A percentile compares a stretch with the other conserved stretches of the same genome.
phyloP scores from a whole-genome alignment of 2,329 filamentous ascomycete genomes.

The Fusarium sp. region DNA sequence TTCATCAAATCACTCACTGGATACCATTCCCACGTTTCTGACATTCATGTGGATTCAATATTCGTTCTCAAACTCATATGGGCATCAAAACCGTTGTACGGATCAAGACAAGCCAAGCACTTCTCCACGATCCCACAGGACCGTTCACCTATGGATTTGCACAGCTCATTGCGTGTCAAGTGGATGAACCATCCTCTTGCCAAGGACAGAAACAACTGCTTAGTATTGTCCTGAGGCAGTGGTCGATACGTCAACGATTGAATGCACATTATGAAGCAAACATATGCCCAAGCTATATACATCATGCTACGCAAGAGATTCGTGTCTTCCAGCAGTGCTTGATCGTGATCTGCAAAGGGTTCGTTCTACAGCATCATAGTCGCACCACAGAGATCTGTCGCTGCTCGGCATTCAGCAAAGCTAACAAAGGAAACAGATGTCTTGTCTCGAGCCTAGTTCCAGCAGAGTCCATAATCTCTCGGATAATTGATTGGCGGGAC shows the following conservation, averaged over 20 bases:
- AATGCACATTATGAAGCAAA: slow-evolving; percentile 61
- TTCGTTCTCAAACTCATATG: slow-evolving; percentile 36
- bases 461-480: not conserved
- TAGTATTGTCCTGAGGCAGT: not conserved
- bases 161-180: slow-evolving; percentile 24
- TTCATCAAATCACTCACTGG: too few species aligned
- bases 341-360: slow-evolving; percentile 63
- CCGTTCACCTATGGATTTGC: slow-evolving; percentile 45
- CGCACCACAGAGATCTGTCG: slow-evolving; percentile 16
- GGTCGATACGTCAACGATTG: not conserved
- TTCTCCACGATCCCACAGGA: slow-evolving; percentile 50
- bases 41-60: slow-evolving; percentile 22
- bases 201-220: not conserved
- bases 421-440: slow-evolving; percentile 28
- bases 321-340: slow-evolving; percentile 55
- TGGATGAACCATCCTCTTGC: not conserved
- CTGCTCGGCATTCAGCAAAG: slow-evolving; percentile 9
- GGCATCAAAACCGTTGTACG: slow-evolving; percentile 49
- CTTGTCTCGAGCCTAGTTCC: slow-evolving; percentile 39
- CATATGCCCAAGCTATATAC: slow-evolving; percentile 68
- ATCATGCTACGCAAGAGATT: slow-evolving; percentile 63
- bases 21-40: slow-evolving; percentile 27
- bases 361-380: slow-evolving; percentile 53
- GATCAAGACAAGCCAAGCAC: slow-evolving; percentile 54
- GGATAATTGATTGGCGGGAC: not conserved